Base-by-base conservation (phyloP, 2,329 filamentous ascomycete genomes). In the Pseudocercospora vitis region DNA sequence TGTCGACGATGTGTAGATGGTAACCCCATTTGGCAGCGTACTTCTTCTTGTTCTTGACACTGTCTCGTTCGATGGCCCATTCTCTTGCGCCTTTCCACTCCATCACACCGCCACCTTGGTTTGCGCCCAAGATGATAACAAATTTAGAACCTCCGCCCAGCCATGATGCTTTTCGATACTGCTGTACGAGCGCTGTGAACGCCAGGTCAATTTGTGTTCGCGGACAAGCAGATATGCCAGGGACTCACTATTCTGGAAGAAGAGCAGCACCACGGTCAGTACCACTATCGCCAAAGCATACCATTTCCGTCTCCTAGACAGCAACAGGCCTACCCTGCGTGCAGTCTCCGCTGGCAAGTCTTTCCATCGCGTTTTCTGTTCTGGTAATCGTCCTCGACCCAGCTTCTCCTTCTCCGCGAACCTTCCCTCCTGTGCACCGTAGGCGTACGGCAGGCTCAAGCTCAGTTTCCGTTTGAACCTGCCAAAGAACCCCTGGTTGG, bases 11-110 rank as follows among this genome's bases (percentile, higher is more conserved):
- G 71, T 99, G 94, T 54, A 99, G 77, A 58, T 96, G 88, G 71
- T 99, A 97, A 11, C 94, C 94, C 91, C 94, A 97, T 70, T 81
- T 81, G 28, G 83, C 80, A 2, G 85, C 87, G 68, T 99, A 99
- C 67, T 86, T 88, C 69, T 87, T 86, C 78, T 99, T 99, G 75
- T 99, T 99, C 70, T 86, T 86, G 50, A 97, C 84, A 68, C 92
- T 97, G 76, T 97, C 91, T 70, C 94, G 82, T 75, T 99, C 94
- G 66, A 97, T 95, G 0, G 94, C 94, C 94, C 94, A 99, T 75
- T 99, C 94, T 57, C 91, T 83, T 16, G 92, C 88, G 0, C 92
- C 92, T 73, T 99, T 99, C 92, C 91, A 96, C 68, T 96, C 92
- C 91, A 97, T 97, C 6, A 99, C 94, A 65, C 94, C 94, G 55